A percentile compares a stretch with the other conserved stretches of the same genome.
These are phyloP conservation scores for Candida buenavistaensis DNA, from an alignment of 1,139 yeast genomes.

Conservation along the genomic window DNA sequence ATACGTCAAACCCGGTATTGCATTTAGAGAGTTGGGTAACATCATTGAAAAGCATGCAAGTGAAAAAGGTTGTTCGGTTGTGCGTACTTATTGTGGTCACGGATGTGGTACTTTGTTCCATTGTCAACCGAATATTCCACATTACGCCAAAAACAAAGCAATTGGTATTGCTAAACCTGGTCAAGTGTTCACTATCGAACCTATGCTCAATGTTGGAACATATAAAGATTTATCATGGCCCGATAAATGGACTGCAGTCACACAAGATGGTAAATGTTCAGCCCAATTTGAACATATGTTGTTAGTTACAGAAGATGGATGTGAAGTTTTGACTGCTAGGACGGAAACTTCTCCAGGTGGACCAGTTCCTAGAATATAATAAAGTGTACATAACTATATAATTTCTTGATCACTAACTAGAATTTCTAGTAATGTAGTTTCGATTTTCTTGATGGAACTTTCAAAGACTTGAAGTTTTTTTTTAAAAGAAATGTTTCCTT, in stretches of 20 bases:
- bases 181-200: conserved; percentile 96
- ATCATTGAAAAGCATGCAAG: conserved; percentile 86
- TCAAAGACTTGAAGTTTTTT: conserved; percentile 28
- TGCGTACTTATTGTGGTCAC: conserved; percentile 91
- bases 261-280: conserved; percentile 82
- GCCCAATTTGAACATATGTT: conserved; percentile 97
- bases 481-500: conserved; percentile 18
- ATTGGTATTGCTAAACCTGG: conserved; percentile 95
- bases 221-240: conserved; percentile 91
- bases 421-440: conserved; percentile 25
- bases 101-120: conserved; percentile 90
- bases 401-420: conserved; percentile 23
- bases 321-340: conserved; percentile 87
- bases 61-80: conserved; percentile 79
- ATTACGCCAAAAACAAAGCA: conserved; percentile 90
- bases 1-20: conserved; percentile 86
- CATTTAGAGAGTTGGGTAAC: conserved; percentile 86
- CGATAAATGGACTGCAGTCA: conserved; percentile 94
- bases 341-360: conserved; percentile 85
- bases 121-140: conserved; percentile 91
- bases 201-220: conserved; percentile 92
- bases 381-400: conserved; percentile 4
- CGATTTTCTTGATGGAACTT: conserved; percentile 27
- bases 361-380: conserved; percentile 55
- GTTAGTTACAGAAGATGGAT: conserved; percentile 90